Evolutionary conservation across 352 stramenopile species (phyloP).

Genomic region (Lagenidium sp.): DNA sequence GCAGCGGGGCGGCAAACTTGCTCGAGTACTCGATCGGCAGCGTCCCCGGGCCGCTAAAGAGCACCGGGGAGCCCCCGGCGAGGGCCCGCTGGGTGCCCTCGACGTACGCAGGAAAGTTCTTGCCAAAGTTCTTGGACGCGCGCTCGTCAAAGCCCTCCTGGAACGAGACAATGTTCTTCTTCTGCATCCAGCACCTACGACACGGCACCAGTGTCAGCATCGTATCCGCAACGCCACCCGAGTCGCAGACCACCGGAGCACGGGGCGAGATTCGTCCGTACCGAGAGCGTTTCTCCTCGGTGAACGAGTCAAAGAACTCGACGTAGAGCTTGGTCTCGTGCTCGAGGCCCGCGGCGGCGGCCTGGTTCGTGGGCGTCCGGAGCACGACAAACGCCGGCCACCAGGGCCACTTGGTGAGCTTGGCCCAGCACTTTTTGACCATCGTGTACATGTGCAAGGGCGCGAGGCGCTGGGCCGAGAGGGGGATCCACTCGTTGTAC

Average conservation of each 20-base stretch:
- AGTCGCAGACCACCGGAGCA: too few species aligned
- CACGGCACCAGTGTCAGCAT: too few species aligned
- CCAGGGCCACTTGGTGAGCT: constrained; percentile 78
- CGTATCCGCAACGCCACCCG: too few species aligned
- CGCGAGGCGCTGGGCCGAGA: constrained; percentile 46
- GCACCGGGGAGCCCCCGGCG: constrained; percentile 48
- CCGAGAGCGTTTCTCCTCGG: constrained; percentile 58
- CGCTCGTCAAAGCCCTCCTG: constrained; percentile 67
- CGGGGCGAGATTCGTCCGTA: too few species aligned
- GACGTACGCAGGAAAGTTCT: constrained; percentile 69
- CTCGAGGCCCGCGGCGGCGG: constrained; percentile 40
- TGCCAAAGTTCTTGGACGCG: constrained; percentile 71
- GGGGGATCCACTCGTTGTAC: constrained; percentile 69
- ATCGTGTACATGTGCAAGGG: constrained; percentile 77
- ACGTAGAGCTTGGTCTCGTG: constrained; percentile 73
- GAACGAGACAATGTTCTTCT: constrained; percentile 68
- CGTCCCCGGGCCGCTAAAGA: constrained; percentile 54
- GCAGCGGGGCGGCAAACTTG: constrained; percentile 42
- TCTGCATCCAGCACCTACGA: constrained; percentile 68
- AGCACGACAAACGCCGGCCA: constrained; percentile 79
- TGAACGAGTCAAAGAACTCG: constrained; percentile 78
- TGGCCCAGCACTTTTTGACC: constrained; percentile 82
- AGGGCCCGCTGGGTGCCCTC: constrained; percentile 63
- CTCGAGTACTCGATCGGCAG: constrained; percentile 77
- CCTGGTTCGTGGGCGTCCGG: constrained; percentile 44